A percentile compares a stretch with the other conserved stretches of the same genome.
phyloP scores from a whole-genome alignment of 2,329 filamentous ascomycete species.

The Xylariaceae sp. region DNA sequence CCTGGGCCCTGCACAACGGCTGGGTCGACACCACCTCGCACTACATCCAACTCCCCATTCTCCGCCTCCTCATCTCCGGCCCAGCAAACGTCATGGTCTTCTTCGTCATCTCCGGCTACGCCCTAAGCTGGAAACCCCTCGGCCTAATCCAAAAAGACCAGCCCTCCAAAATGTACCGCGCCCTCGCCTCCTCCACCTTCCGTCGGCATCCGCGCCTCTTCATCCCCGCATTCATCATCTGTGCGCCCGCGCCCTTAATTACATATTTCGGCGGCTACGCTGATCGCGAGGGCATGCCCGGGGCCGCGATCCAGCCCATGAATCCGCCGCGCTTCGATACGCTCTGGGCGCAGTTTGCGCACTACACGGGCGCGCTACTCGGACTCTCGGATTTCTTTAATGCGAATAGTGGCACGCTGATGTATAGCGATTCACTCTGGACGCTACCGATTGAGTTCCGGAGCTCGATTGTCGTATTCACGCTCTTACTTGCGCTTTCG shows the following conservation, averaged over 20 bases:
- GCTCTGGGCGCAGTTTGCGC: slow-evolving; percentile 20
- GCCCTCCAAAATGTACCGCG: slow-evolving; percentile 19
- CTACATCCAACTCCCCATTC: slow-evolving; percentile 34
- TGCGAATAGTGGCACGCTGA: slow-evolving; percentile 7
- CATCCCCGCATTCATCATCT: slow-evolving; percentile 24
- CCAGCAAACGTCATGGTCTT: slow-evolving; percentile 38
- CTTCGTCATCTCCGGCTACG: slow-evolving; percentile 40
- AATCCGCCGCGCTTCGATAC: slow-evolving; percentile 16
- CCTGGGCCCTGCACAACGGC: slow-evolving; percentile 28
- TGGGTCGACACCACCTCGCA: slow-evolving; percentile 21
- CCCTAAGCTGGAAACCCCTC: slow-evolving; percentile 35
- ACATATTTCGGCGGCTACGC: slow-evolving; percentile 21
- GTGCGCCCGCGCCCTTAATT: slow-evolving; percentile 17
- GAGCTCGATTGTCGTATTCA: slow-evolving; percentile 34
- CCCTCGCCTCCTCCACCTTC: slow-evolving; percentile 28
- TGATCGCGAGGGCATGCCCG: slow-evolving; percentile 16
- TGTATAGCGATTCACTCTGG: slow-evolving; percentile 35
- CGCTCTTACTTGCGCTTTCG: slow-evolving; percentile 32
- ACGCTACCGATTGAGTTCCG: slow-evolving; percentile 36
- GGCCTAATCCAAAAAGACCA: slow-evolving; percentile 25
- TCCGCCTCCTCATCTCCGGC: slow-evolving; percentile 35
- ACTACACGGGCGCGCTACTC: slow-evolving; percentile 16
- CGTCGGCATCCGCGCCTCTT: slow-evolving; percentile 29
- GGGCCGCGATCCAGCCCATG: slow-evolving; percentile 19
- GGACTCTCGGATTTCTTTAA: slow-evolving; percentile 20